These are phyloP conservation scores for Mycena rebaudengoi DNA, from an alignment of 768 basidiomycete genomes.

Conservation along the genomic window DNA sequence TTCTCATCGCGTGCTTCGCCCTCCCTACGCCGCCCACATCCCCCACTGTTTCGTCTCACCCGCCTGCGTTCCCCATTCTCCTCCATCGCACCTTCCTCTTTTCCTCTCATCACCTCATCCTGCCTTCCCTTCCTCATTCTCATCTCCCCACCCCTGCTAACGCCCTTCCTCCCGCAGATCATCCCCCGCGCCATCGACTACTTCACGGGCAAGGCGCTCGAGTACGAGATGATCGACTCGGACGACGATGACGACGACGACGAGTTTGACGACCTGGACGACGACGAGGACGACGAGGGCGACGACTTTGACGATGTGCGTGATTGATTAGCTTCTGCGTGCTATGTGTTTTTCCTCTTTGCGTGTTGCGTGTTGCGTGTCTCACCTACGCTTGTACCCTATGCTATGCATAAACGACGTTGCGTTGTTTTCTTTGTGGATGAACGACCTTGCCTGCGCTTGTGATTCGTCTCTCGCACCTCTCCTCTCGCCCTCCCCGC, in stretches of 20 bases:
- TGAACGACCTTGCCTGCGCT: conserved; percentile 14
- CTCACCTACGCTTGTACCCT: too few species aligned
- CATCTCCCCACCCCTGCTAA: conserved; percentile 7
- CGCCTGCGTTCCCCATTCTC: neutral
- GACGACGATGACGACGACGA: conserved; percentile 66
- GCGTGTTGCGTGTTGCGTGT: conserved; percentile 9
- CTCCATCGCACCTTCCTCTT: neutral
- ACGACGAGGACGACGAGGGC: conserved; percentile 60
- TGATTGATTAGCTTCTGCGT: conserved; percentile 49
- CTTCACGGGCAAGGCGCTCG: conserved; percentile 96
- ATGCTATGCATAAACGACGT: too few species aligned
- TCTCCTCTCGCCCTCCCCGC: conserved; percentile 12
- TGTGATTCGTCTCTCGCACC: neutral
- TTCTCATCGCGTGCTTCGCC: neutral
- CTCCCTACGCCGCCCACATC: neutral
- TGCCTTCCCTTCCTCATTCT: neutral
- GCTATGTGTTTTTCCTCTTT: conserved; percentile 15
- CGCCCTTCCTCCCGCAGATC: conserved; percentile 56
- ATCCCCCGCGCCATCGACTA: conserved; percentile 96
- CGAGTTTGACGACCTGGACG: conserved; percentile 67
- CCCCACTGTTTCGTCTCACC: neutral
- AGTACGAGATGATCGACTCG: conserved; percentile 75
- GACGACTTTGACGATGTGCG: conserved; percentile 62
- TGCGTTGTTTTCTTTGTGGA: too few species aligned
- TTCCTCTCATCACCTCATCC: neutral